phyloP scores from a whole-genome alignment of 116 monocot species.

The Iris pallida region DNA sequence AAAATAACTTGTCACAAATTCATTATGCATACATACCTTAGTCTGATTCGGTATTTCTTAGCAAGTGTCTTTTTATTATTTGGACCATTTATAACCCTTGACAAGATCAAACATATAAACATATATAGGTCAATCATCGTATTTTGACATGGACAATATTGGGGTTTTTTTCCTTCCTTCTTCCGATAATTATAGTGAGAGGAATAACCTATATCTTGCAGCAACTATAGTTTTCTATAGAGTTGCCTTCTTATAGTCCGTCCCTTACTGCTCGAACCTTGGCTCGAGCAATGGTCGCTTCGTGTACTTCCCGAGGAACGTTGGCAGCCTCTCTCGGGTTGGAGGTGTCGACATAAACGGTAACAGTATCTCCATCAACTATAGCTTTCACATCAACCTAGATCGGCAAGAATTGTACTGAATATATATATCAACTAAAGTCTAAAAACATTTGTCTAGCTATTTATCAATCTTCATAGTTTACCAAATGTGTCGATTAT shows the following conservation, averaged over 20 bases:
- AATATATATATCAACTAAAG: not conserved
- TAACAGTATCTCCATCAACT: constrained; percentile 72
- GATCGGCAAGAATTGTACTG: not conserved
- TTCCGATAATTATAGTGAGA: not conserved
- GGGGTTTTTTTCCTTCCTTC: not conserved
- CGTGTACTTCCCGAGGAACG: constrained; percentile 38
- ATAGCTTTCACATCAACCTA: constrained; percentile 62
- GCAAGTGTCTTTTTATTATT: constrained; percentile 56
- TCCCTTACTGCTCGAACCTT: constrained; percentile 53
- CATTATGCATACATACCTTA: constrained; percentile 36
- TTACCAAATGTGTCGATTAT: not conserved
- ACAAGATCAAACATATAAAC: not conserved
- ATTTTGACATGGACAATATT: not conserved
- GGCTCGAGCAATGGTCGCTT: constrained; percentile 47
- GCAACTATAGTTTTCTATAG: constrained; percentile 57
- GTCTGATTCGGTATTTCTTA: constrained; percentile 75
- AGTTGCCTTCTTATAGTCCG: constrained; percentile 50
- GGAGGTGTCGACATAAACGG: constrained; percentile 61
- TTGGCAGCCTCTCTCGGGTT: constrained; percentile 44
- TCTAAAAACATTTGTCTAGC: not conserved
- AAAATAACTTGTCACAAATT: not conserved
- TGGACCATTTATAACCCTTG: constrained; percentile 45
- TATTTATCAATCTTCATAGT: not conserved
- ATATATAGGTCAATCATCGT: not conserved
- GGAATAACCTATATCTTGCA: constrained; percentile 66